A percentile compares a stretch with the other conserved stretches of the same genome.
phyloP scores from a whole-genome alignment of 73 alveolate species.

The Blepharisma stoltei region DNA sequence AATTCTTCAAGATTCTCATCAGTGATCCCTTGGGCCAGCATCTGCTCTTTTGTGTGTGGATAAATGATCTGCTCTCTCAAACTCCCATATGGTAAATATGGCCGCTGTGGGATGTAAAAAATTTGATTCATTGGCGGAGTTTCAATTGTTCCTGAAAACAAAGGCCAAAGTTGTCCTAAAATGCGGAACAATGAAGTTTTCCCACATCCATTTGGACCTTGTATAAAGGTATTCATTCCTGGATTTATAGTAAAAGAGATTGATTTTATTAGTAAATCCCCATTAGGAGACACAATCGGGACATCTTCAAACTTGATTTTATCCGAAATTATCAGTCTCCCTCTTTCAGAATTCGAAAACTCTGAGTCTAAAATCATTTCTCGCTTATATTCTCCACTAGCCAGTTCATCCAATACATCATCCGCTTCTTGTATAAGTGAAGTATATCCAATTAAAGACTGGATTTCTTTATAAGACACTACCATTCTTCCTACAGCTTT shows the following conservation, averaged over 20 bases:
- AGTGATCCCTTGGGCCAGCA: slow-evolving; percentile 26
- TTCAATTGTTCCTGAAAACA: slow-evolving; percentile 73
- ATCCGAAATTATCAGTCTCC: not conserved
- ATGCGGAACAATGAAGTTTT: slow-evolving; percentile 84
- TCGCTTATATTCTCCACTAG: slow-evolving; percentile 50
- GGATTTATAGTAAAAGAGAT: slow-evolving; percentile 61
- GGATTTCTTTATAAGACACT: slow-evolving; percentile 85
- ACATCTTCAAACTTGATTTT: slow-evolving; percentile 70
- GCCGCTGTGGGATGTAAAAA: slow-evolving; percentile 70
- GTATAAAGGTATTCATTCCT: slow-evolving; percentile 80
- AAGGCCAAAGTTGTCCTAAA: slow-evolving; percentile 93
- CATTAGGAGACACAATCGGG: slow-evolving; percentile 86
- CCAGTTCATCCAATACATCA: slow-evolving; percentile 75
- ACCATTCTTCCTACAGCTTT: slow-evolving; percentile 91
- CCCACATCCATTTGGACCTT: slow-evolving; percentile 97
- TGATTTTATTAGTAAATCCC: slow-evolving; percentile 70
- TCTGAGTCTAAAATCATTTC: not conserved
- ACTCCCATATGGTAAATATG: slow-evolving; percentile 62
- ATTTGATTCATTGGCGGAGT: slow-evolving; percentile 67
- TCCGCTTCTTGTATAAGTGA: slow-evolving; percentile 72
- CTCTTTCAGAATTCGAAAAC: not conserved
- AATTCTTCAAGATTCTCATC: slow-evolving; percentile 57
- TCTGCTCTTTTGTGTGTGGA: slow-evolving; percentile 46
- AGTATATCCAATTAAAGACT: slow-evolving; percentile 90
- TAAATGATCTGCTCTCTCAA: slow-evolving; percentile 65